Base-by-base conservation (phyloP, 257 asterid genomes). In the Plantago major region DNA sequence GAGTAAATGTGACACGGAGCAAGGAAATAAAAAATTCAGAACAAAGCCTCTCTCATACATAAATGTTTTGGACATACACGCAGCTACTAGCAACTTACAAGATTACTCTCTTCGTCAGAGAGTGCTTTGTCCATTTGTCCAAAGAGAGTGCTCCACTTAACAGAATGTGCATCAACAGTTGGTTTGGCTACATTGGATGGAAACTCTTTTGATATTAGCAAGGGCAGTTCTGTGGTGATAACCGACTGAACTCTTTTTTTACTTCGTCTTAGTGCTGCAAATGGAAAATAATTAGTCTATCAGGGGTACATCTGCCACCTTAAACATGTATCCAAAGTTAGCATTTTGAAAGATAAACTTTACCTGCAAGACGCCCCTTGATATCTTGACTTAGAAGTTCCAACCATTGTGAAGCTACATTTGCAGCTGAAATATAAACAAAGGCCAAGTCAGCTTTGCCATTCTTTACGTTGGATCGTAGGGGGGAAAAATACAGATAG, bases 331-430 rank as follows among this genome's bases (percentile, higher is more conserved):
- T 11, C 2, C 18, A 50, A 69, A 26, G 9, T 60, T 57, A 58
- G 5, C n/a, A 11, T 9, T 57, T 18, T 5, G 63, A 54, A 69
- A 59, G 64, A 61, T 56, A 56, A 33, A 58, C 60, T 18, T 54
- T 71, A 81, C 99, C 97, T 46, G 96, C 83, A 67, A 93, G 94
- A 30, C 99, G 96, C 13, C 95, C 96, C 70, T 56, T 78, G 33
- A 85, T 80, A 73, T 93, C 99, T 74, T 87, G 96, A 67, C 73
- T 81, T 73, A 93, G 83, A 74, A 93, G 93, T 47, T 85, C 99
- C 92, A 93, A 67, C 99, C 99, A 93, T 44, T 89, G 97, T 26
- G 94, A 83, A 74, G 99, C 99, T 38, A 88, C 83, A 72, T 78
- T 85, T 15, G 98, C 95, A 67, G 96, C 98, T 90, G 89, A 28